These are phyloP conservation scores for Trametes meyenii DNA, from an alignment of 768 basidiomycete genomes.

Conservation along the genomic window DNA sequence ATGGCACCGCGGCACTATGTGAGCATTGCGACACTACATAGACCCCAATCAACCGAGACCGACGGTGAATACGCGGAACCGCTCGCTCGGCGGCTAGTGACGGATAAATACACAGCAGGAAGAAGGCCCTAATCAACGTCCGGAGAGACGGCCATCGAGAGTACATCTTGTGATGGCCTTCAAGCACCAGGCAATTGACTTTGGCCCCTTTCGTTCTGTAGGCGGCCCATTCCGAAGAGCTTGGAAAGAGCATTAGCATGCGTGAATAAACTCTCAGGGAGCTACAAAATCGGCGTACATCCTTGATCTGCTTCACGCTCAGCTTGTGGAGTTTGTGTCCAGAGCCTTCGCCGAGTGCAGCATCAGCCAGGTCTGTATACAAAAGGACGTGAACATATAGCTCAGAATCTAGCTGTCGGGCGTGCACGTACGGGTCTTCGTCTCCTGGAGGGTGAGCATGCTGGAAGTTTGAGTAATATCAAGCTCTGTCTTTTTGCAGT, in stretches of 20 bases:
- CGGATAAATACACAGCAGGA: neutral
- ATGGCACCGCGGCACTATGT: too few relatives aligned
- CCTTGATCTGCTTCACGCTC: conserved; percentile 70
- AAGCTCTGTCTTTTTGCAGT: neutral
- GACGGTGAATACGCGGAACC: too few relatives aligned
- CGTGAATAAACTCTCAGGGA: neutral
- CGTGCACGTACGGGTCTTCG: conserved; percentile 53
- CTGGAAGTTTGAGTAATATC: conserved; percentile 34
- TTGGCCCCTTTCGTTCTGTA: neutral
- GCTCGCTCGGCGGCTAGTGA: too few relatives aligned
- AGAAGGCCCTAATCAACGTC: neutral
- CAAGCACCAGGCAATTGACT: neutral
- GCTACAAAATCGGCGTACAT: conserved; percentile 45
- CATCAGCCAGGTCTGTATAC: conserved; percentile 57
- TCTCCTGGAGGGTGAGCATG: conserved; percentile 70
- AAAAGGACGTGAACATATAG: neutral
- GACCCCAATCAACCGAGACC: too few relatives aligned
- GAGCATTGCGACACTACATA: too few relatives aligned
- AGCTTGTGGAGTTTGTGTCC: conserved; percentile 64
- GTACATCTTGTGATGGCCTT: too few relatives aligned
- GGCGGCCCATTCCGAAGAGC: conserved; percentile 24
- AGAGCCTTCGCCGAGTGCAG: conserved; percentile 69
- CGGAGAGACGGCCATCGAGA: neutral
- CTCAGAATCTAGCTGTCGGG: neutral
- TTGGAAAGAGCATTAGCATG: neutral